phyloP scores from a whole-genome alignment of 768 basidiomycete genomes.

The Xanthoconium purpureum region DNA sequence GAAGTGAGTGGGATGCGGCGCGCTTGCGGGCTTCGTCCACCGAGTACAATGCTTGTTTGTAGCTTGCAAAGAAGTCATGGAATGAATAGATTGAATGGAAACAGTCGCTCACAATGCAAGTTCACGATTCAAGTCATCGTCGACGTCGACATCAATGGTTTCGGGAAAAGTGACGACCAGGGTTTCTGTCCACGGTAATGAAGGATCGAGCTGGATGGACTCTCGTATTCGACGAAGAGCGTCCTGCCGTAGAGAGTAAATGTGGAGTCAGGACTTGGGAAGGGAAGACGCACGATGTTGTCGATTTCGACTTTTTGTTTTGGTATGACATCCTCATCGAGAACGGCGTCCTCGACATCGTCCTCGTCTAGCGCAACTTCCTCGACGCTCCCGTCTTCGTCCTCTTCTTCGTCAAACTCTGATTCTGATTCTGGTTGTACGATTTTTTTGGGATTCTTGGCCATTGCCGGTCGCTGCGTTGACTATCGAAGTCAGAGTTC shows the following conservation, averaged over 20 bases:
- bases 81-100: background rate
- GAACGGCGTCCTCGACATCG: constrained; percentile 54
- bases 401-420: constrained; percentile 26
- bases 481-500: background rate
- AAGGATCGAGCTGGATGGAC: constrained; percentile 68
- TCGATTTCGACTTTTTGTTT: constrained; percentile 68
- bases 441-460: constrained; percentile 5
- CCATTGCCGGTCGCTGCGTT: constrained; percentile 11
- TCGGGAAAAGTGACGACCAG: constrained; percentile 70
- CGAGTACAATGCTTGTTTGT: constrained; percentile 89
- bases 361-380: constrained; percentile 73
- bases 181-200: constrained; percentile 83
- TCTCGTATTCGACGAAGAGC: constrained; percentile 81
- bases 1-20: constrained; percentile 74
- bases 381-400: constrained; percentile 29
- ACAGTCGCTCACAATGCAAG: constrained; percentile 75
- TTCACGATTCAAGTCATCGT: constrained; percentile 92
- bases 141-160: constrained; percentile 69
- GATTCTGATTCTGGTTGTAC: constrained; percentile 4
- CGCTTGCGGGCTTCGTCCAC: constrained; percentile 73
- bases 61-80: constrained; percentile 48
- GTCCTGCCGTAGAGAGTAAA: constrained; percentile 41
- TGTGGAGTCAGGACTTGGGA: background rate
- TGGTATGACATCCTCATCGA: constrained; percentile 82
- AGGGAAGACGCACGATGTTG: constrained; percentile 56